Evolutionary conservation across 352 stramenopile genomes (phyloP), one percentile per base, ranked within the genome.

Genomic region (Globisporangium orthogonon): DNA sequence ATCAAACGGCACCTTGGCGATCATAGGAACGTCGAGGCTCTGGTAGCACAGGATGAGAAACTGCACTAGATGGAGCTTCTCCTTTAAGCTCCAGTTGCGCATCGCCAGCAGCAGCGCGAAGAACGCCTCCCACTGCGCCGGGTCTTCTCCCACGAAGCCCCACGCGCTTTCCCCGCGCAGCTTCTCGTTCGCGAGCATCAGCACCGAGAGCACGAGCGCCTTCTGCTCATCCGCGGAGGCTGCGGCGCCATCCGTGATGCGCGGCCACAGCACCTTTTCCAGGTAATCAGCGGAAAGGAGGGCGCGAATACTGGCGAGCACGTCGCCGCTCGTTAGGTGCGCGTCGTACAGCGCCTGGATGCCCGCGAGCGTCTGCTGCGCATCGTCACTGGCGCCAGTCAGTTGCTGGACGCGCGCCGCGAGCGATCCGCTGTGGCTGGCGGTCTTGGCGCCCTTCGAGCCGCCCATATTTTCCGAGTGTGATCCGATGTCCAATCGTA

Each of bases 31-130:
- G 0, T 92, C 77, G 3, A 89, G 63, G 44, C 70, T 79, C 40
- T 73, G 69, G 53, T 85, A 89, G 65, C 76, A 82, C 31, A 68
- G 54, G 31, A 76, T 71, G 11, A 92, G 63, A 54, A 92, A 89
- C 44, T 86, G 78, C 14, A 76, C 64, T 4, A 93, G 54, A 31
- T 65, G 61, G 10, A 66, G 74, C 50, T 78, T 73, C 58, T 93
- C 80, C 41, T 67, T 67, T 14, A 85, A 11, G 40, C 58, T 71
- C 72, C 58, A 64, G 46, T 29, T 67, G 7, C 3, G 45, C 47
- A 44, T 48, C 43, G 28, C 44, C 58, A 78, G 70, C 46, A 89
- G 65, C 30, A 65, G 68, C 13, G 63, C 60, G 49, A 67, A 59
- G 40, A 86, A 81, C 33, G 50, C 48, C 30, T 65, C 70, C 71